phyloP scores from a whole-genome alignment of 345 rosid genomes.

The Mangifera indica region DNA sequence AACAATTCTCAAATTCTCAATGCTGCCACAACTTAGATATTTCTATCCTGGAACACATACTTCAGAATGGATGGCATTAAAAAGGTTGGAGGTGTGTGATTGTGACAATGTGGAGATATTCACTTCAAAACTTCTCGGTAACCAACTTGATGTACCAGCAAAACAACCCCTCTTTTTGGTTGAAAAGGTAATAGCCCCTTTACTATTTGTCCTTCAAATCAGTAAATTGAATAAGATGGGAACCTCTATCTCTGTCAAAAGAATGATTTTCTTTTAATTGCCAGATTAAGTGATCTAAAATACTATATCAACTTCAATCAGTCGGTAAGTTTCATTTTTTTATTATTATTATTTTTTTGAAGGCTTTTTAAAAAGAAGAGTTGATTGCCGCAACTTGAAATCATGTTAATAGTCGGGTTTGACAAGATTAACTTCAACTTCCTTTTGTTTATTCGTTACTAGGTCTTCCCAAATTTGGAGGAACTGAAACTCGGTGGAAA shows the following conservation, averaged over 20 bases:
- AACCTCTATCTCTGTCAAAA: too few relatives aligned
- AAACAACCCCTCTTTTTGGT: neutral
- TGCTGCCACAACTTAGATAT: neutral
- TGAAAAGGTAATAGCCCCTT: neutral
- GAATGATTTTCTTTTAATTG: too few relatives aligned
- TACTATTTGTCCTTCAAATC: neutral
- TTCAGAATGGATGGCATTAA: neutral
- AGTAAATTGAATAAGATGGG: neutral
- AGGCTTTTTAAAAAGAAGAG: too few relatives aligned
- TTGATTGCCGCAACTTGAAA: too few relatives aligned
- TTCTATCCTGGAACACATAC: conserved; percentile 8
- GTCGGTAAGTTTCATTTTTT: too few relatives aligned
- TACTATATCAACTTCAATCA: too few relatives aligned
- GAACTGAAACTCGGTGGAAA: conserved; percentile 5
- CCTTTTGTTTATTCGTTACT: too few relatives aligned
- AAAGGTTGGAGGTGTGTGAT: neutral
- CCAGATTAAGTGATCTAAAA: too few relatives aligned
- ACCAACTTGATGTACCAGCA: neutral
- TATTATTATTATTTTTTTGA: too few relatives aligned
- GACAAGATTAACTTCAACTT: too few relatives aligned
- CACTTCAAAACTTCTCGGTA: neutral
- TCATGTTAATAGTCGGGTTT: too few relatives aligned
- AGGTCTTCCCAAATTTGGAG: conserved; percentile 24
- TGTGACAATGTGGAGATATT: neutral
- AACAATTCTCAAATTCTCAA: neutral